Conservation (phyloP, 345 rosid genomes). For the Euphorbia pulcherrima region DNA sequence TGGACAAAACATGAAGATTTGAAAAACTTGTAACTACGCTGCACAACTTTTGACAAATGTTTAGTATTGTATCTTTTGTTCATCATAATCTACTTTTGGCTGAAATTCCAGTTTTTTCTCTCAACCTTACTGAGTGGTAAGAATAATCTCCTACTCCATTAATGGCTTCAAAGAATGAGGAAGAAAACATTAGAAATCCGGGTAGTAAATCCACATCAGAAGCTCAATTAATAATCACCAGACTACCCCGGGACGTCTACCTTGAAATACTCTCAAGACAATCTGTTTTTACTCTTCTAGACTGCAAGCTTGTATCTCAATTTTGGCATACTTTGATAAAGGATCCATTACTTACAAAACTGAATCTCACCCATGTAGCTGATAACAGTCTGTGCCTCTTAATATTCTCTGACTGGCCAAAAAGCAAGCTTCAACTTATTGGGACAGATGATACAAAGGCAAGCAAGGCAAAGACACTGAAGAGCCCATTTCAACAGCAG, state of each 20-base stretch:
- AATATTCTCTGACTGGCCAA: slow-evolving; percentile 19
- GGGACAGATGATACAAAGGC: background rate
- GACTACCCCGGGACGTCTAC: slow-evolving; percentile 13
- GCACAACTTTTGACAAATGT: too few species aligned
- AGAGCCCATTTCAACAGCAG: slow-evolving; percentile 10
- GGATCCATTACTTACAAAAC: background rate
- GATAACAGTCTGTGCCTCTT: slow-evolving; percentile 9
- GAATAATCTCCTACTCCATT: background rate
- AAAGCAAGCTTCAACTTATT: slow-evolving; percentile 15
- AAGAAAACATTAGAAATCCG: too few species aligned
- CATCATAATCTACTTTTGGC: background rate
- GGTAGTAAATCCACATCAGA: too few species aligned
- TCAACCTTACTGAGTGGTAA: background rate
- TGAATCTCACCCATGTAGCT: background rate
- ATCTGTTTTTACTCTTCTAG: slow-evolving; percentile 4
- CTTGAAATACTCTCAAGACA: slow-evolving; percentile 14
- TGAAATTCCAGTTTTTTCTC: background rate
- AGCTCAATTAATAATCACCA: too few species aligned
- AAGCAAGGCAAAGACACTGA: background rate
- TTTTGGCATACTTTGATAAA: slow-evolving; percentile 14
- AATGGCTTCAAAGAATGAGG: slow-evolving; percentile 8
- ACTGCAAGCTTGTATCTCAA: slow-evolving; percentile 14
- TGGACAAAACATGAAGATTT: background rate
- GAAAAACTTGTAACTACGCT: background rate
- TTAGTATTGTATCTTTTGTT: background rate